Conservation (phyloP, 2,329 filamentous ascomycete species). For the Cladophialophora psammophila region DNA sequence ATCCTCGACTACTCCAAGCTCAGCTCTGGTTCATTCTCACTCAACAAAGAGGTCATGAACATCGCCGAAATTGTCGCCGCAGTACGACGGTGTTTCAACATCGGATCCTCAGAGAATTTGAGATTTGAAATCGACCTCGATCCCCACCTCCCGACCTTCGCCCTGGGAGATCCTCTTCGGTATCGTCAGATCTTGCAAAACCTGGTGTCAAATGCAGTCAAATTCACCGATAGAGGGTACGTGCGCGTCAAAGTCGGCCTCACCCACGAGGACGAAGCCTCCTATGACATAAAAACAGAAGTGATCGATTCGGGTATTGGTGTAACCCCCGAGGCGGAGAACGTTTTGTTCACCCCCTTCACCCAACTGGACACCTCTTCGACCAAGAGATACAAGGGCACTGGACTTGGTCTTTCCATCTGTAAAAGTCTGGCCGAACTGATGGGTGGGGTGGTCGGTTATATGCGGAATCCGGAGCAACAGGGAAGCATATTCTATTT, state of each 20-base stretch:
- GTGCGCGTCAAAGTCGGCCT: constrained; percentile 51
- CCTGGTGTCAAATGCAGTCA: constrained; percentile 66
- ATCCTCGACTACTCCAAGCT: constrained; percentile 73
- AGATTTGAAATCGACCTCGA: constrained; percentile 50
- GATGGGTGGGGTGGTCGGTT: constrained; percentile 63
- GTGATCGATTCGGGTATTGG: constrained; percentile 65
- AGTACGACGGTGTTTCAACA: constrained; percentile 31
- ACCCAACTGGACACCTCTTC: constrained; percentile 62
- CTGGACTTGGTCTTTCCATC: constrained; percentile 64
- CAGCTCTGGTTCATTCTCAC: constrained; percentile 60
- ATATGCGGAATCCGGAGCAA: constrained; percentile 45
- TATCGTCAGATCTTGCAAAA: constrained; percentile 71
- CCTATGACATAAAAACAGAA: constrained; percentile 51
- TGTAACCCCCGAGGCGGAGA: constrained; percentile 54
- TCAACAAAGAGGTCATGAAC: constrained; percentile 47
- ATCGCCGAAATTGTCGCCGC: constrained; percentile 32
- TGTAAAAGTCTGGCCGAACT: constrained; percentile 64
- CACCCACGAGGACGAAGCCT: constrained; percentile 38
- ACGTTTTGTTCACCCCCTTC: constrained; percentile 64
- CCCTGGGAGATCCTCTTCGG: constrained; percentile 65
- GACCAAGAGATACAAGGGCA: constrained; percentile 63
- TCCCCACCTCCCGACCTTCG: constrained; percentile 54
- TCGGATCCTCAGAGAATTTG: constrained; percentile 37
- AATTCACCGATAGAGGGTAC: constrained; percentile 66
- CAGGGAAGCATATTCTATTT: constrained; percentile 37